Base-by-base conservation (phyloP, 2,329 filamentous ascomycete genomes). In the Neofusicoccum sp. region DNA sequence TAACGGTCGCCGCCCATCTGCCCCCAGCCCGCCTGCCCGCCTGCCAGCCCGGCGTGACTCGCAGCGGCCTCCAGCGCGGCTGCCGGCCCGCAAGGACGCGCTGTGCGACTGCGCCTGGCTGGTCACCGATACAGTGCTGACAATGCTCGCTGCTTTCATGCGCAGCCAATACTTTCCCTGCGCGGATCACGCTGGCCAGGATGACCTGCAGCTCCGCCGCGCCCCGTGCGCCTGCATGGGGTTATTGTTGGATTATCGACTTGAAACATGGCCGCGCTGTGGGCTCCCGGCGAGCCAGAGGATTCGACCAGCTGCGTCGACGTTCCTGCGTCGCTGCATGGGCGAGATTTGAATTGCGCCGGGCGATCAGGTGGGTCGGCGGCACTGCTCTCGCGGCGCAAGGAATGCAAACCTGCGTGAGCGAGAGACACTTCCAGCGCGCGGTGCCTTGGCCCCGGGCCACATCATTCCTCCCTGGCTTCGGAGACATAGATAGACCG, bases 401-500 rank as follows among this genome's bases (percentile, higher is more conserved):
- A 76, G 74, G 74, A 76, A 75, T 76, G 74, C 73, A 67, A 69
- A 69, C 67, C 69, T 69, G 69, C 71, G 69, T 74, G 71, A 70
- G 61, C 69, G 66, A 69, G 67, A 72, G 71, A 72, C 58, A 59
- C 16, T 61, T 29, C 54, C 49, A 58, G 54, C 70, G 70, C 68
- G 66, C 69, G 67, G 69, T 73, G 71, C 73, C 71, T 74, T 70
- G 72, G 71, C 73, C 70, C 67, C 67, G 70, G 73, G 67, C 72
- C 72, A 74, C 68, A 73, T 70, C 69, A 67, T 66, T 66, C 68
- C 71, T 75, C 73, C 73, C 74, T 77, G 71, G 69, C 74, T 66
- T 75, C 74, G 74, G 74, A 74, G 73, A 76, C 74, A 74, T 78
- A 77, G 70, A 74, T 68, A 70, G 67, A 66, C 77, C 73, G 67